Base-by-base conservation (phyloP, 768 basidiomycete species). In the Phaeotremella fagi region DNA sequence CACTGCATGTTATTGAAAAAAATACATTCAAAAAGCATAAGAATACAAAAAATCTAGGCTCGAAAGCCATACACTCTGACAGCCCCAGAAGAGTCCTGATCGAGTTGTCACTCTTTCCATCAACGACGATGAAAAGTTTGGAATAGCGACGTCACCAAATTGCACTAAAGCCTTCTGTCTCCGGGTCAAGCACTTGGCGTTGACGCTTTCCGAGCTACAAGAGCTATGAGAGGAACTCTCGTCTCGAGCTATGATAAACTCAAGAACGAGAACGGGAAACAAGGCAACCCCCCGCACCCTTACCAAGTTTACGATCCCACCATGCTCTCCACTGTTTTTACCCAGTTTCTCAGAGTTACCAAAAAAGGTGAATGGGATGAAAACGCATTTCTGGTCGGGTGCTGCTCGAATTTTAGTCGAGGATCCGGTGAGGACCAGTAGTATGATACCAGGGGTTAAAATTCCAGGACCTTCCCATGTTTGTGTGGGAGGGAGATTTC, bases 1-100 rank as follows among this genome's bases (percentile, higher is more conserved):
- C n/a, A n/a, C n/a, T n/a, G n/a, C n/a, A n/a, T n/a, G n/a, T n/a
- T n/a, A 7, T 33, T 33, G 16, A 16, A 33, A 20, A 6, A 41
- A 22, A 7, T 41, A 6, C 38, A 41, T 41, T 41, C 18, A 41
- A 6, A 41, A 6, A 41, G 7, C 12, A 12, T 28, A 18, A 47
- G 25, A 45, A 31, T 35, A 43, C 38, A 48, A 61, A 56, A 64
- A 65, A 72, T 72, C 72, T 73, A 73, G 72, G 72, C 72, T 58
- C 45, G 23, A 50, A 33, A 64, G 72, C 67, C 70, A 73, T 68
- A 46, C 55, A 41, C 50, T 50, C n/a, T 57, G 60, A 68, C 72
- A 74, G 72, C 56, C 67, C 67, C 71, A 74, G 72, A 74, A 71
- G 72, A 74, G 72, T 74, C 72, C 72, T 74, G 72, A 74, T 74